Conservation (phyloP, 306 rosid species). For the Alnus rubra region DNA sequence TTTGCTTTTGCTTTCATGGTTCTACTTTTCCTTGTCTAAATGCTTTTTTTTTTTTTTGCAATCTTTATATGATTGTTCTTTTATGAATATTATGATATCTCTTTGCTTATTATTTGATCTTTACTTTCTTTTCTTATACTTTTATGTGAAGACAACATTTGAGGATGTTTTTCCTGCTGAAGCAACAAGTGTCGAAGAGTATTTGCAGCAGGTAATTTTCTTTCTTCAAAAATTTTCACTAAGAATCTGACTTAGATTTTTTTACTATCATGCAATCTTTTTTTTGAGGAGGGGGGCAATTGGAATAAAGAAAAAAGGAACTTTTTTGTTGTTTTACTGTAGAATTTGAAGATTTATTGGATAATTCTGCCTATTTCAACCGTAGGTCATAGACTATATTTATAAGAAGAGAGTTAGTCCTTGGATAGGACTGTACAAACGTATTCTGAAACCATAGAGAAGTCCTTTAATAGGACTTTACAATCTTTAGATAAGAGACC, state of each 20-base stretch:
- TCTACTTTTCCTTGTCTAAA: neutral
- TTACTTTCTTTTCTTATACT: conserved; percentile 7
- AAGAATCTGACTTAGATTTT: neutral
- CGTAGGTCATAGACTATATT: too few relatives aligned
- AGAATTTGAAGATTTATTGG: too few relatives aligned
- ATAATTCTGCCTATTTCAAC: too few relatives aligned
- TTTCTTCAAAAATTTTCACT: conserved; percentile 12
- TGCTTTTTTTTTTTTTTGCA: conserved; percentile 4
- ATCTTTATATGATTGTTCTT: neutral
- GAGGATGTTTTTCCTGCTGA: conserved; percentile 99
- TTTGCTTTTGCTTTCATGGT: conserved; percentile 11
- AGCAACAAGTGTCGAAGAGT: conserved; percentile 95
- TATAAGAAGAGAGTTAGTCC: too few relatives aligned
- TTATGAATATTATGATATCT: neutral
- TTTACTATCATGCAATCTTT: neutral
- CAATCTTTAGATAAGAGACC: too few relatives aligned
- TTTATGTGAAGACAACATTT: conserved; percentile 74
- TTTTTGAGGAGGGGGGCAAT: too few relatives aligned
- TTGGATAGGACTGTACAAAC: too few relatives aligned
- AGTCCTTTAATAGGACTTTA: too few relatives aligned
- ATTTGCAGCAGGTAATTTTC: conserved; percentile 88
- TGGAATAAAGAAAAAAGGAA: too few relatives aligned
- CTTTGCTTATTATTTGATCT: conserved; percentile 29
- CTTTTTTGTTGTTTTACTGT: too few relatives aligned
- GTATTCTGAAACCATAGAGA: too few relatives aligned